Evolutionary conservation across 306 rosid genomes (phyloP).

Genomic region (Ormosia emarginata): DNA sequence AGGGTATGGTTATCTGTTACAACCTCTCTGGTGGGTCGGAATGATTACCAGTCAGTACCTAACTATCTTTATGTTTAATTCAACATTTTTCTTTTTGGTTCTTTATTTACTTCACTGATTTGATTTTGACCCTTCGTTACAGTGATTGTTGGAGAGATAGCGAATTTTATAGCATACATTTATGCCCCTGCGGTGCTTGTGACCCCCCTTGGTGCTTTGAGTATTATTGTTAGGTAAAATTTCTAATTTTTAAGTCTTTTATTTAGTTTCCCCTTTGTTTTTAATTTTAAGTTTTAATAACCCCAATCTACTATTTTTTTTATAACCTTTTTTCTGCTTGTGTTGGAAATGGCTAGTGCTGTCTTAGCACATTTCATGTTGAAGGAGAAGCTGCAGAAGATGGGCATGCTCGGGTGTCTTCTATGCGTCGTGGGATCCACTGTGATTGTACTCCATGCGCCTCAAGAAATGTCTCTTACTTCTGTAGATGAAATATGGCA

Average conservation of each 20-base stretch:
- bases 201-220: slow-evolving; percentile 89
- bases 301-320: not conserved
- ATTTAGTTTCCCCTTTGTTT: not conserved
- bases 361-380: slow-evolving; percentile 82
- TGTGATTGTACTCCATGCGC: slow-evolving; percentile 77
- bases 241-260: not conserved
- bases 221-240: slow-evolving; percentile 82
- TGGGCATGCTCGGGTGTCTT: slow-evolving; percentile 88
- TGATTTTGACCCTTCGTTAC: not conserved
- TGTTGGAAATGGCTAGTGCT: slow-evolving; percentile 52
- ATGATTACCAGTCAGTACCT: slow-evolving; percentile 71
- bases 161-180: slow-evolving; percentile 80
- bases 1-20: slow-evolving; percentile 77
- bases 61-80: not conserved
- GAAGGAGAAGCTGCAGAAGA: slow-evolving; percentile 75
- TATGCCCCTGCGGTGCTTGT: slow-evolving; percentile 89
- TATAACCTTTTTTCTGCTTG: slow-evolving; percentile 4
- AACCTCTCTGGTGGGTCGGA: slow-evolving; percentile 95
- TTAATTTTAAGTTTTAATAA: not conserved
- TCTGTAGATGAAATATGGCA: slow-evolving; percentile 79
- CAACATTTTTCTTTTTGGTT: not conserved
- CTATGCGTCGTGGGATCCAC: slow-evolving; percentile 79
- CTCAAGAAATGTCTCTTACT: slow-evolving; percentile 50
- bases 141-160: slow-evolving; percentile 91
- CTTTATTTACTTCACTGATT: not conserved